Evolutionary conservation across 176 grass and related monocot species (phyloP).

Genomic region (Aechmea fasciata): DNA sequence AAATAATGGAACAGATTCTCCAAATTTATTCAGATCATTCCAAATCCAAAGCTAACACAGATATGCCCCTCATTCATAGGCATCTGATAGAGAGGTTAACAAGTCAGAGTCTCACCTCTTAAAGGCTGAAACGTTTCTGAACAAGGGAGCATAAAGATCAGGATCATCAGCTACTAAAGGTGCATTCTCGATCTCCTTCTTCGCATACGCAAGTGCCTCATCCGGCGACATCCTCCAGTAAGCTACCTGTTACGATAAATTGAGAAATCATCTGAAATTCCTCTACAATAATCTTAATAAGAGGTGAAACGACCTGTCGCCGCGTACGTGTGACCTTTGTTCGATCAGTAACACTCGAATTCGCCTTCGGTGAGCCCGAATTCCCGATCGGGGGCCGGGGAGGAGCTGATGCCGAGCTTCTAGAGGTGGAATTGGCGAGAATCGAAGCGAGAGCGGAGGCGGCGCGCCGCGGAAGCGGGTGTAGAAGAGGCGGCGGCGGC

Average conservation of each 20-base stretch:
- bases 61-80: background rate
- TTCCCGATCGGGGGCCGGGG: background rate
- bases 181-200: constrained; percentile 49
- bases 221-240: constrained; percentile 72
- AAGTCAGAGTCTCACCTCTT: constrained; percentile 39
- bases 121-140: constrained; percentile 77
- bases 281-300: no score
- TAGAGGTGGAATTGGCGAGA: background rate
- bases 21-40: no score
- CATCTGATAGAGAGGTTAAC: background rate
- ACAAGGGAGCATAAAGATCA: constrained; percentile 59
- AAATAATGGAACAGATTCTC: no score
- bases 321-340: no score
- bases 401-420: constrained; percentile 10
- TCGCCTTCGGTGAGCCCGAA: background rate
- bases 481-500: background rate
- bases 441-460: no score
- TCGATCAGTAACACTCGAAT: background rate
- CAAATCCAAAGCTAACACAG: background rate
- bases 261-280: constrained; percentile 3
- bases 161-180: constrained; percentile 35
- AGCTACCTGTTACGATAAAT: constrained; percentile 8
- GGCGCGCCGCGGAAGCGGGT: no score
- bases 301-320: no score
- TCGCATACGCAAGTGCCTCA: constrained; percentile 55